Evolutionary conservation across 1,284 basidiomycete genomes (phyloP).

Genomic region (Nidula niveotomentosa): DNA sequence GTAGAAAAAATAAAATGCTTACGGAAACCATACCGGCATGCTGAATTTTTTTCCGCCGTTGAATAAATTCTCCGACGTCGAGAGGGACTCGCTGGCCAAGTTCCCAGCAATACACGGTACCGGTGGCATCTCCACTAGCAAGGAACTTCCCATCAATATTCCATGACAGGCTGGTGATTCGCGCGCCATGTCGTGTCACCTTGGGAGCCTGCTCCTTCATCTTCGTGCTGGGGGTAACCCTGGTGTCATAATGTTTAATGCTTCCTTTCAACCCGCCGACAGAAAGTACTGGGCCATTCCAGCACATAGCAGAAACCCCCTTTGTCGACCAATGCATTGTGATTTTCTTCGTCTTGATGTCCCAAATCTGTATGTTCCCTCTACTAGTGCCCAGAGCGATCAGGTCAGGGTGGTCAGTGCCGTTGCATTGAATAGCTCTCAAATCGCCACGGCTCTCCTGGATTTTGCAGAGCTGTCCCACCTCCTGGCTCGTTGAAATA

Average conservation of each 20-base stretch:
- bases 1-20: conserved; percentile 13
- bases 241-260: conserved; percentile 53
- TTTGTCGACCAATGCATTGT: conserved; percentile 42
- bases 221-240: conserved; percentile 39
- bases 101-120: conserved; percentile 55
- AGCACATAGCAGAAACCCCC: conserved; percentile 45
- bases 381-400: conserved; percentile 48
- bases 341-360: conserved; percentile 45
- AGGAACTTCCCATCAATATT: conserved; percentile 45
- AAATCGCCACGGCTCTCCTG: conserved; percentile 43
- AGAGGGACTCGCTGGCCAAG: conserved; percentile 42
- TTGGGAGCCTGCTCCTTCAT: conserved; percentile 52
- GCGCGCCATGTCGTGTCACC: conserved; percentile 48
- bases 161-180: conserved; percentile 48
- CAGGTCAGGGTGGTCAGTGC: conserved; percentile 31
- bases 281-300: conserved; percentile 45
- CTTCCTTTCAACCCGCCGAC: conserved; percentile 48
- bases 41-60: conserved; percentile 56
- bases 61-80: conserved; percentile 53
- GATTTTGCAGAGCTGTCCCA: conserved; percentile 50
- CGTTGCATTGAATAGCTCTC: conserved; percentile 40
- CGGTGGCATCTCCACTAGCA: conserved; percentile 53
- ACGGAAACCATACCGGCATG: conserved; percentile 60
- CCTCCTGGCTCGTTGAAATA: conserved; percentile 37
- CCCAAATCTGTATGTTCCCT: conserved; percentile 52